A percentile compares a stretch with the other conserved stretches of the same genome.
Evolutionary conservation across 139 green algal genomes (phyloP).

Genomic region (Chlamydomonas schloesseri): DNA sequence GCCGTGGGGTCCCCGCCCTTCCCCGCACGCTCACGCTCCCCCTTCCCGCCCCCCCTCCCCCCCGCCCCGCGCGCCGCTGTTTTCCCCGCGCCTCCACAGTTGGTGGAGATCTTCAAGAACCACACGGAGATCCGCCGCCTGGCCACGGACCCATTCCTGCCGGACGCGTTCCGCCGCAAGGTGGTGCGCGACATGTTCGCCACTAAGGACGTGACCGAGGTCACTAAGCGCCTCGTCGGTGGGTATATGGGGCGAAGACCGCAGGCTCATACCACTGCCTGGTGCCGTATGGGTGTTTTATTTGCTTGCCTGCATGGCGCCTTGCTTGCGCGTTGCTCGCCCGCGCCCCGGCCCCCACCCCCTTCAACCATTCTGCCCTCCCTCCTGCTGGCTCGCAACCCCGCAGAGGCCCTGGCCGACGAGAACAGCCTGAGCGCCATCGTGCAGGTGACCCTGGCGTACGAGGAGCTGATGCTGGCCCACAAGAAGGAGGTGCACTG

Average conservation of each 20-base stretch:
- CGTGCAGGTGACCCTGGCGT: constrained; percentile 52
- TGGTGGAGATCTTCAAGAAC: constrained; percentile 52
- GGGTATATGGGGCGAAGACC: too few relatives aligned
- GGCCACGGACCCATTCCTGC: constrained; percentile 69
- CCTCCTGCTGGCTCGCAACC: background rate
- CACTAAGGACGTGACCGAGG: constrained; percentile 53
- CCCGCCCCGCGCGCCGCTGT: too few relatives aligned
- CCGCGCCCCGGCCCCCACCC: too few relatives aligned
- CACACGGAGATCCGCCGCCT: constrained; percentile 57
- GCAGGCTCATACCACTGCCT: too few relatives aligned
- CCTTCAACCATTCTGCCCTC: background rate
- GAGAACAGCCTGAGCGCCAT: constrained; percentile 68
- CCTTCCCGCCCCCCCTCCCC: background rate
- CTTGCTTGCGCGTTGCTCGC: too few relatives aligned
- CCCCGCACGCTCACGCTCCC: too few relatives aligned
- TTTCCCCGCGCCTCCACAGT: too few relatives aligned
- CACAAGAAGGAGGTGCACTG: constrained; percentile 76
- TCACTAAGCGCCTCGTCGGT: constrained; percentile 71
- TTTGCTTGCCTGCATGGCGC: too few relatives aligned
- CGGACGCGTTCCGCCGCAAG: constrained; percentile 50
- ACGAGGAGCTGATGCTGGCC: constrained; percentile 70
- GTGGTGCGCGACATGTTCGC: constrained; percentile 59
- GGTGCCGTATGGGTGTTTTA: background rate
- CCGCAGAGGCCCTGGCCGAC: constrained; percentile 62
- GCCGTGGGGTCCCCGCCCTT: too few relatives aligned